Evolutionary conservation across 805 yeast species (phyloP), one percentile per base, ranked within the genome.

Genomic region (Candida railenensis): DNA sequence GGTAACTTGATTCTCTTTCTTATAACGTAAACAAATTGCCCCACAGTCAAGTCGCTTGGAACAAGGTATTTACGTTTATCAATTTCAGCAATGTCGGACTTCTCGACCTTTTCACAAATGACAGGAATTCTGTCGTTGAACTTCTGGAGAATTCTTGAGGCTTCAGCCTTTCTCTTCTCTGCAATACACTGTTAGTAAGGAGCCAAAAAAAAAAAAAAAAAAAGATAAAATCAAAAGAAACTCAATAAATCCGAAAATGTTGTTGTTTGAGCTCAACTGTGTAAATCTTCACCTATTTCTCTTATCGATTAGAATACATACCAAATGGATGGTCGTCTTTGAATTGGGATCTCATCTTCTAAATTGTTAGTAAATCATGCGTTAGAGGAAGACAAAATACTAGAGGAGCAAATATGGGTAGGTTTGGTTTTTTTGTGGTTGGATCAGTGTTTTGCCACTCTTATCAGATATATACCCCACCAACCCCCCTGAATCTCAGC

Each of bases 11-110:
- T 91, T 67, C 99, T 85, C 73, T 92, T 91, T 70, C 99, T 85
- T 58, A 94, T 89, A 50, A 94, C 99, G 63, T 94, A 94, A 39
- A 94, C 99, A 72, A 94, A 92, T 69, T 94, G 99, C 37, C 99
- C 99, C 49, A 94, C 96, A 0, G 97, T 89, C 58, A 94, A 79
- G 65, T 94, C 99, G 22, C 91, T 84, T 5, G 99, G 99, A 9
- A 94, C 99, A 54, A 94, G 78, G 65, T 94, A 94, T 73, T 94
- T 94, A 68, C 96, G 87, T 78, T 94, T 94, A 69, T 94, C 99
- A 62, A 94, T 91, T 55, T 90, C 94, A 40, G 95, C 96, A 53
- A 94, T 87, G 63, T 94, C 97, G 32, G 96, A 85, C 71, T 92
- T 92, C 70, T 91, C 98, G 34, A 91, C 97, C 71, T 91, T 86